A percentile compares a stretch with the other conserved stretches of the same genome.
These are phyloP conservation scores for Penicillium decumbens DNA, from an alignment of 2,329 filamentous ascomycete species.

Conservation along the genomic window DNA sequence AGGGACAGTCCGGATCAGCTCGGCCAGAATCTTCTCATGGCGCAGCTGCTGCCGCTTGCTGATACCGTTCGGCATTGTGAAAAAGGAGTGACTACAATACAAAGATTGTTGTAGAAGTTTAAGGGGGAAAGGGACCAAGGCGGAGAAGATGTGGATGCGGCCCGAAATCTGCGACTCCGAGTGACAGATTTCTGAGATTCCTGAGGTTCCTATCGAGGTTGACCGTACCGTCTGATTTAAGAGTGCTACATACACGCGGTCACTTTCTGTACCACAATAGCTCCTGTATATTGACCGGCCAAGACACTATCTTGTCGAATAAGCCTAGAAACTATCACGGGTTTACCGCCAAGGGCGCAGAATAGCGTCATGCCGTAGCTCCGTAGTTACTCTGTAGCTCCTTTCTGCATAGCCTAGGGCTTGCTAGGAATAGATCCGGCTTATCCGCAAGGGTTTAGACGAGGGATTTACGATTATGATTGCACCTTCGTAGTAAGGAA, in stretches of 20 bases:
- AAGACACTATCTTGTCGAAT: neutral
- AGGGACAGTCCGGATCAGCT: slow-evolving; percentile 74
- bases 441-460: neutral
- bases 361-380: neutral
- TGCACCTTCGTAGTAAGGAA: neutral
- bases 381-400: neutral
- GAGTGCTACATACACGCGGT: neutral
- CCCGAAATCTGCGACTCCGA: slow-evolving; percentile 5
- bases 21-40: slow-evolving; percentile 87
- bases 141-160: slow-evolving; percentile 10
- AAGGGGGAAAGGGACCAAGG: slow-evolving; percentile 11
- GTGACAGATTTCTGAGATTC: neutral
- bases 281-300: neutral
- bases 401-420: neutral
- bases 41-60: slow-evolving; percentile 97
- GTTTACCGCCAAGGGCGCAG: neutral
- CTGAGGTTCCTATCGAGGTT: neutral
- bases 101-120: slow-evolving; percentile 13
- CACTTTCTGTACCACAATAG: neutral
- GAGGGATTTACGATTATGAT: neutral
- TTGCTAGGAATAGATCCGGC: neutral
- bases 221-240: neutral
- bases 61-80: slow-evolving; percentile 64
- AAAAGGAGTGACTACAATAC: slow-evolving; percentile 21
- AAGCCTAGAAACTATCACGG: neutral